Evolutionary conservation across 2,329 filamentous ascomycete species (phyloP), one percentile per base, ranked within the genome.

Genomic region (Trichoderma sp.): DNA sequence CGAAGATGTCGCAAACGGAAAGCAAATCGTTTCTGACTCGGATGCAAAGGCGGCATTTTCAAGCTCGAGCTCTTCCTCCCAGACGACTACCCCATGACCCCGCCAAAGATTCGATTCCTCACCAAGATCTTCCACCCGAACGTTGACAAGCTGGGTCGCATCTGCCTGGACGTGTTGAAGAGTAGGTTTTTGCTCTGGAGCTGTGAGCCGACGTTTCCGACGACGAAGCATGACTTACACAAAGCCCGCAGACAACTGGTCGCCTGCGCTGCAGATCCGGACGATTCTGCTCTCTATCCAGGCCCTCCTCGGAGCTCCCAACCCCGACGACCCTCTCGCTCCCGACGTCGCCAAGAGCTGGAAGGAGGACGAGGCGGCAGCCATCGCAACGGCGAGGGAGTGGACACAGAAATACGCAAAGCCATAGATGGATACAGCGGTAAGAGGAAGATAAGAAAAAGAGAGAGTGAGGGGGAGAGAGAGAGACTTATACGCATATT

Each of bases 41-140:
- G 21, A 56, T 4, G 7, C 30, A 56, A 19, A 87, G 85, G 84
- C 63, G 95, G 96, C 56, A 85, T 97, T 69, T 99, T 99, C 84
- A 94, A 96, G 79, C 90, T 98, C 68, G 95, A 99, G 79, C 88
- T 99, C 21, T 99, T 99, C 78, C 85, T 99, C 26, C 96, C 96
- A 51, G 95, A 99, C 74, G 95, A 99, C 81, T 99, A 99, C 77
- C 95, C 95, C 48, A 99, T 99, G 95, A 97, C 93, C 41, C 94
- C 95, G 62, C 95, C 95, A 52, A 97, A 97, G 83, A 97, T 99
- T 75, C 91, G 95, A 63, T 99, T 99, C 80, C 84, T 99, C 59
- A 99, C 96, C 72, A 97, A 97, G 81, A 98, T 99, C 78, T 99
- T 98, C 80, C 96, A 99, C 78, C 95, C 95, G 60, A 99, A 99